Percentiles rank a stretch among this genome's conserved stretches.
Conservation (phyloP, 108 stramenopile species). For the Parietichytrium sp. region DNA sequence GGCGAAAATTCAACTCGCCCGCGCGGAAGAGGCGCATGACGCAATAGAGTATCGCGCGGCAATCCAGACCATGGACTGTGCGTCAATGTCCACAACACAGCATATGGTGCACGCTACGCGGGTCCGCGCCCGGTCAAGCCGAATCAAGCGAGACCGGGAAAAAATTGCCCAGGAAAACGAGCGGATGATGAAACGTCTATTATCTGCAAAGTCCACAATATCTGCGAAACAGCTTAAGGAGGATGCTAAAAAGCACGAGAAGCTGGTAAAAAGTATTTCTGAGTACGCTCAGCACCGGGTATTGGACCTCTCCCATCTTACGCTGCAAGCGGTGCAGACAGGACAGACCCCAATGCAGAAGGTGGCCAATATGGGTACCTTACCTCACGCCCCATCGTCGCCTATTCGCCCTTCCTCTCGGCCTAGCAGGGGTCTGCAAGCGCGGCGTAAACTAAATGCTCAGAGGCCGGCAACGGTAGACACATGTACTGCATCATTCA, state of each 20-base stretch:
- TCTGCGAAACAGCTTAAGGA: neutral
- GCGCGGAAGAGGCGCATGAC: neutral
- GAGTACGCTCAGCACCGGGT: constrained; percentile 5
- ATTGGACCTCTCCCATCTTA: neutral
- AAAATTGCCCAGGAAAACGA: neutral
- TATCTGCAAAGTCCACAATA: neutral
- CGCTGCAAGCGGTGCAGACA: constrained; percentile 4
- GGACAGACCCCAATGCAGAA: too few relatives aligned
- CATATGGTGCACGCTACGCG: neutral
- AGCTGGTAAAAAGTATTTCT: neutral
- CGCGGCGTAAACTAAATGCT: too few relatives aligned
- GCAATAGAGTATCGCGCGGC: neutral
- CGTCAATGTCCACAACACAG: neutral
- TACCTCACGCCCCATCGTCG: too few relatives aligned
- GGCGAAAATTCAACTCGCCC: neutral
- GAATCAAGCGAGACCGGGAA: neutral
- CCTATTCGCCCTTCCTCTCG: too few relatives aligned
- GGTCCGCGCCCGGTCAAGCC: neutral
- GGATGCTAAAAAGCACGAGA: neutral
- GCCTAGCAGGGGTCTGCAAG: too few relatives aligned
- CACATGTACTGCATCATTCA: too few relatives aligned
- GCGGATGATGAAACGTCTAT: constrained; percentile 17
- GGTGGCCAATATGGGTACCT: too few relatives aligned
- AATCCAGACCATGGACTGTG: neutral
- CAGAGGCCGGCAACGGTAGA: too few relatives aligned